These are phyloP conservation scores for Schizosaccharomyces pombe DNA, from an alignment of 805 yeast species.

Conservation along the genomic window ASM294v3 CU329670.1:1402501-1403000, in stretches of 20 bases:
- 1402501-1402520: no score
- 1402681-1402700: slow-evolving; percentile 35
- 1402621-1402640: neutral
- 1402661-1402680: slow-evolving; percentile 25
- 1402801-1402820: slow-evolving; percentile 12
- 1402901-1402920: neutral
- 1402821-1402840: slow-evolving; percentile 5
- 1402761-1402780: neutral
- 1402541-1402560: no score
- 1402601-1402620: neutral
- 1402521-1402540: no score
- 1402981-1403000: neutral
- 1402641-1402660: slow-evolving; percentile 17
- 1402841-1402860: neutral
- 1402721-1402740: neutral
- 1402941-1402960: neutral
- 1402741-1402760: slow-evolving; percentile 3
- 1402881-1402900: neutral
- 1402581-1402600: no score
- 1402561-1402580: no score
- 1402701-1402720: slow-evolving; percentile 25
- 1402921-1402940: neutral
- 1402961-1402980: neutral
- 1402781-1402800: neutral
- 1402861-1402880: neutral